These are phyloP conservation scores for Candida tibetensis DNA, from an alignment of 805 yeast species.

Conservation along the genomic window DNA sequence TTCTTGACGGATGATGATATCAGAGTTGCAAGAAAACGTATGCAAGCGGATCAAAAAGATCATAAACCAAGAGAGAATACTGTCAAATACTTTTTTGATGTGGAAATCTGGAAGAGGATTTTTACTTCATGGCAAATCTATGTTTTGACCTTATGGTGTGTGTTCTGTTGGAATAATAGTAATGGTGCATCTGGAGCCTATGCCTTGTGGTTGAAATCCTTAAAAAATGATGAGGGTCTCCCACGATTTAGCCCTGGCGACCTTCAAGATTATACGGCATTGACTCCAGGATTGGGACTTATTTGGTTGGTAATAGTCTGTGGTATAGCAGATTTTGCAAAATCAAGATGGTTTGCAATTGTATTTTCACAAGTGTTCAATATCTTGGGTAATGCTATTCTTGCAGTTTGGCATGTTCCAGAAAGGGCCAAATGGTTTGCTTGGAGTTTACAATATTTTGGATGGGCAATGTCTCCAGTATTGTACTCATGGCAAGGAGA, in stretches of 20 bases:
- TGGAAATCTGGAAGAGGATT: conserved; percentile 25
- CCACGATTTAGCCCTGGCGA: conserved; percentile 9
- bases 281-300: conserved; percentile 61
- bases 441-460: conserved; percentile 20
- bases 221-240: conserved; percentile 11
- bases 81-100: conserved; percentile 22
- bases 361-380: conserved; percentile 42
- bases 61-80: conserved; percentile 9
- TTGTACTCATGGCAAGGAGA: conserved; percentile 24
- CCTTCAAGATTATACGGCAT: conserved; percentile 46
- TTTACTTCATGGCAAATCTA: conserved; percentile 33
- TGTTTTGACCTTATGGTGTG: conserved; percentile 18
- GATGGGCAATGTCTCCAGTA: conserved; percentile 22
- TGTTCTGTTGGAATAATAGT: conserved; percentile 28
- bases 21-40: conserved; percentile 43
- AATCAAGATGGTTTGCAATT: conserved; percentile 52
- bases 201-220: conserved; percentile 31
- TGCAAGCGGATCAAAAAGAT: conserved; percentile 21
- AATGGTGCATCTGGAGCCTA: conserved; percentile 53
- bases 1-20: conserved; percentile 58
- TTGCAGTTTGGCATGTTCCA: conserved; percentile 23
- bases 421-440: conserved; percentile 25
- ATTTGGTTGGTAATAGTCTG: conserved; percentile 46
- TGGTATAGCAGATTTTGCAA: conserved; percentile 50
- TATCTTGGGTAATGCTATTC: conserved; percentile 18